phyloP scores from a whole-genome alignment of 2,329 filamentous ascomycete genomes.

The Sporothrix sp. region DNA sequence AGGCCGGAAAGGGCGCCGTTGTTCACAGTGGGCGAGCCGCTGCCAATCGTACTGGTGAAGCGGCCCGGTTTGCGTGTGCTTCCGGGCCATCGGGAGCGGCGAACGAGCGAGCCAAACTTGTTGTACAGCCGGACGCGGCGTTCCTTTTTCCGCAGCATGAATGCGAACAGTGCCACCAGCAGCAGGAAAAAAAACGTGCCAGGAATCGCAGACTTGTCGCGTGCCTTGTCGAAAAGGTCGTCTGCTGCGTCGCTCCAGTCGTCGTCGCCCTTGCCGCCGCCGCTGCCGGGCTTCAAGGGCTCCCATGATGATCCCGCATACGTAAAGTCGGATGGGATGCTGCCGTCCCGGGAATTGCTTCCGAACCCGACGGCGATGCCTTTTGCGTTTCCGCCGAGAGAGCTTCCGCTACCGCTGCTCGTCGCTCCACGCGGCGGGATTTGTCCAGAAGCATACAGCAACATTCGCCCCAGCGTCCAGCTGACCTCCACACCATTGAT shows the following conservation, averaged over 20 bases:
- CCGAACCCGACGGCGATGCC: slow-evolving; percentile 81
- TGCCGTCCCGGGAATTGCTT: slow-evolving; percentile 56
- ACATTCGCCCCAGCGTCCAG: slow-evolving; percentile 95
- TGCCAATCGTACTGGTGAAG: slow-evolving; percentile 3
- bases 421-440: slow-evolving; percentile 50
- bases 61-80: slow-evolving; percentile 32
- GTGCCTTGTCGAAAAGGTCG: slow-evolving; percentile 55
- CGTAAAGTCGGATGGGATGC: slow-evolving; percentile 69
- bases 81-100: slow-evolving; percentile 34
- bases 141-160: slow-evolving; percentile 71
- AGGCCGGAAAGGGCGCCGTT: slow-evolving; percentile 31
- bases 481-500: slow-evolving; percentile 87
- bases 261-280: slow-evolving; percentile 46
- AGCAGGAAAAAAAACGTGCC: slow-evolving; percentile 72
- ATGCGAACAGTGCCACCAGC: slow-evolving; percentile 56
- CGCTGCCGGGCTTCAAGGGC: slow-evolving; percentile 34
- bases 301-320: slow-evolving; percentile 55
- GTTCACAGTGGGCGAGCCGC: neutral
- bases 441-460: slow-evolving; percentile 87
- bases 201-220: slow-evolving; percentile 59
- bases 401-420: slow-evolving; percentile 14
- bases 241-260: slow-evolving; percentile 44
- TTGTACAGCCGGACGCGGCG: slow-evolving; percentile 53
- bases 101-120: slow-evolving; percentile 36
- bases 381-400: slow-evolving; percentile 28